These are phyloP conservation scores for Ziziphus jujuba DNA, from an alignment of 306 rosid genomes.

Conservation along the genomic window DNA sequence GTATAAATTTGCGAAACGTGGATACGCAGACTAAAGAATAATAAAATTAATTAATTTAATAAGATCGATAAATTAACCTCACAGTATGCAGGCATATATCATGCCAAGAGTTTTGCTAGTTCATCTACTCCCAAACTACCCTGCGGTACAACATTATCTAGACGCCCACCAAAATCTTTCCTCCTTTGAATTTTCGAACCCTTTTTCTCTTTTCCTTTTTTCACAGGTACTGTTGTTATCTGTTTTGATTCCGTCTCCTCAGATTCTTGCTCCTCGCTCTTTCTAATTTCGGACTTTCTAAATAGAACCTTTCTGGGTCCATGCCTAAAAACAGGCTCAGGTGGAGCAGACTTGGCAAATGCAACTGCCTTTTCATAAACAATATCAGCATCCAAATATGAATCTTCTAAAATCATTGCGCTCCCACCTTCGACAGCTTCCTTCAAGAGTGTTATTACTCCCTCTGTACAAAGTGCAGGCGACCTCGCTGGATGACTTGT, in stretches of 20 bases:
- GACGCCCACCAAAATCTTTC: conserved; percentile 46
- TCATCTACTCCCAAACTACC: conserved; percentile 87
- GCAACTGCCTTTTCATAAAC: conserved; percentile 57
- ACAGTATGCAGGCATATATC: conserved; percentile 11
- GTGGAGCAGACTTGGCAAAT: conserved; percentile 69
- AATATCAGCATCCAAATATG: conserved; percentile 60
- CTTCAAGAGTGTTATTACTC: conserved; percentile 51
- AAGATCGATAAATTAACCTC: conserved; percentile 11
- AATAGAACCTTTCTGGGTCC: conserved; percentile 30
- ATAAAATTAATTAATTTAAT: background rate
- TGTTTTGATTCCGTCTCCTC: conserved; percentile 30
- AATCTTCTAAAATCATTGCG: conserved; percentile 60
- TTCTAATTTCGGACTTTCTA: conserved; percentile 20
- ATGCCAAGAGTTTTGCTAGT: conserved; percentile 75
- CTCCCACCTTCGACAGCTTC: conserved; percentile 72
- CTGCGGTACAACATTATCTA: conserved; percentile 57
- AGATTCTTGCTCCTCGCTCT: conserved; percentile 26
- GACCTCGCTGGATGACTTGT: conserved; percentile 23
- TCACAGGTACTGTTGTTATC: conserved; percentile 11
- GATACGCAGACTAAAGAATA: background rate
- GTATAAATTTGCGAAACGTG: background rate
- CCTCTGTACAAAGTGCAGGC: conserved; percentile 37
- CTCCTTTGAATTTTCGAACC: conserved; percentile 41
- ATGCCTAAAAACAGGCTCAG: conserved; percentile 57
- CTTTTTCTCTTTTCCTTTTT: conserved; percentile 43